Evolutionary conservation across 345 rosid species (phyloP).

Genomic region (Eucalyptus cladocalyx): DNA sequence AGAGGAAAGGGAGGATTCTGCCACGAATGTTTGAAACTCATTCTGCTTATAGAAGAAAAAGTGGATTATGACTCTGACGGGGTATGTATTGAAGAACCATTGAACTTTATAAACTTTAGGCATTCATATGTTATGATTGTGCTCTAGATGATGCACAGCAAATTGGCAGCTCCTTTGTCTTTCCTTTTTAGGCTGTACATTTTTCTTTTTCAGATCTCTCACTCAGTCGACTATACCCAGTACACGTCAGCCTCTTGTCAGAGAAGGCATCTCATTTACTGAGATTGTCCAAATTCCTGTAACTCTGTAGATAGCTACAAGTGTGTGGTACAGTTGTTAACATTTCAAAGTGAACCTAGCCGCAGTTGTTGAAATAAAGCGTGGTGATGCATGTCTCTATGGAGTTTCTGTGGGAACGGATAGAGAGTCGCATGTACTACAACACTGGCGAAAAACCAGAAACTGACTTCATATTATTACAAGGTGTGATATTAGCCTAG

Average conservation of each 20-base stretch:
- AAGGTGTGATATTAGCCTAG: neutral
- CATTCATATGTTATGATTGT: neutral
- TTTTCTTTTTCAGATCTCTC: neutral
- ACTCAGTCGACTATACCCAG: neutral
- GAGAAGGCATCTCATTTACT: neutral
- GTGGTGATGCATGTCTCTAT: neutral
- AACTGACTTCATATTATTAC: neutral
- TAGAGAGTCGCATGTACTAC: neutral
- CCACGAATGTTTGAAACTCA: conserved; percentile 19
- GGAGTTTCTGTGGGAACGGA: neutral
- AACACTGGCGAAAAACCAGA: neutral
- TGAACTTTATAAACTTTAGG: neutral
- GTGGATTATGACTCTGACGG: conserved; percentile 10
- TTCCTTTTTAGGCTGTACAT: neutral
- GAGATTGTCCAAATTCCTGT: neutral
- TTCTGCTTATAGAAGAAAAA: conserved; percentile 24
- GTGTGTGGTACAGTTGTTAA: neutral
- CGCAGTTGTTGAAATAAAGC: neutral
- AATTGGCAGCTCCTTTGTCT: neutral
- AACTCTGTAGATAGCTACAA: neutral
- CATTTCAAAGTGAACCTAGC: neutral
- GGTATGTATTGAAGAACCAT: conserved; percentile 8
- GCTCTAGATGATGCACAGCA: neutral
- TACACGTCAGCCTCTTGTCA: neutral
- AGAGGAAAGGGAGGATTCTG: conserved; percentile 24